These are phyloP conservation scores for Cucurbita maxima DNA, from an alignment of 306 rosid species.

Conservation along the genomic window DNA sequence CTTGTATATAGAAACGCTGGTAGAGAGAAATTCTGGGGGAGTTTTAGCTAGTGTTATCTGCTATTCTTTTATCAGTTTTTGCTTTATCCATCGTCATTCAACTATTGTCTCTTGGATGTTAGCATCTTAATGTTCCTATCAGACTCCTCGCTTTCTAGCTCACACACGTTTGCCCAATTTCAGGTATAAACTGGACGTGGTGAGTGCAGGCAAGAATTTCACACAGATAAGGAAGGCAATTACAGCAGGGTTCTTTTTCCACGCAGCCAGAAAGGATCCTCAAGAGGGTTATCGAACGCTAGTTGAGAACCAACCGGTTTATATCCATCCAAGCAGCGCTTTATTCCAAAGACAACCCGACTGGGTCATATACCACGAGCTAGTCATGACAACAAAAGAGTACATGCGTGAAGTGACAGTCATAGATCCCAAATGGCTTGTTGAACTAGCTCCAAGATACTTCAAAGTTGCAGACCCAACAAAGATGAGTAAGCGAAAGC, in stretches of 20 bases:
- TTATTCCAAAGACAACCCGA: slow-evolving; percentile 80
- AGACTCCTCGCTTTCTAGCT: background rate
- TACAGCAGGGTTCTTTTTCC: slow-evolving; percentile 76
- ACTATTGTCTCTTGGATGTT: background rate
- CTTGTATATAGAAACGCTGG: background rate
- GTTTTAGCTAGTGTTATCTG: background rate
- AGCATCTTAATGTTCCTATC: background rate
- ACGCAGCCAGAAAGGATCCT: slow-evolving; percentile 69
- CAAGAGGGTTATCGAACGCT: slow-evolving; percentile 84
- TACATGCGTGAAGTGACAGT: slow-evolving; percentile 81
- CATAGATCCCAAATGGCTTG: slow-evolving; percentile 81
- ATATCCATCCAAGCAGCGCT: slow-evolving; percentile 72
- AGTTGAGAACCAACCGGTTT: slow-evolving; percentile 75
- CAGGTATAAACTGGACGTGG: slow-evolving; percentile 86
- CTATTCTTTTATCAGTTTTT: background rate
- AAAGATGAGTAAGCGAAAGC: slow-evolving; percentile 69
- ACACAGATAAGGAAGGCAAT: slow-evolving; percentile 76
- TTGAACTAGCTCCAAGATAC: slow-evolving; percentile 72
- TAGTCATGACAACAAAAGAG: slow-evolving; percentile 82
- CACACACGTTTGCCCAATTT: background rate
- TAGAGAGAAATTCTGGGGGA: background rate
- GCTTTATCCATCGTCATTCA: background rate
- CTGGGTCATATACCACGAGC: slow-evolving; percentile 89
- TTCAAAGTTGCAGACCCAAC: slow-evolving; percentile 72
- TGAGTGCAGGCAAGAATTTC: slow-evolving; percentile 62